Evolutionary conservation across 2,329 filamentous ascomycete species (phyloP).

Genomic region (Harringtonia aguacate): DNA sequence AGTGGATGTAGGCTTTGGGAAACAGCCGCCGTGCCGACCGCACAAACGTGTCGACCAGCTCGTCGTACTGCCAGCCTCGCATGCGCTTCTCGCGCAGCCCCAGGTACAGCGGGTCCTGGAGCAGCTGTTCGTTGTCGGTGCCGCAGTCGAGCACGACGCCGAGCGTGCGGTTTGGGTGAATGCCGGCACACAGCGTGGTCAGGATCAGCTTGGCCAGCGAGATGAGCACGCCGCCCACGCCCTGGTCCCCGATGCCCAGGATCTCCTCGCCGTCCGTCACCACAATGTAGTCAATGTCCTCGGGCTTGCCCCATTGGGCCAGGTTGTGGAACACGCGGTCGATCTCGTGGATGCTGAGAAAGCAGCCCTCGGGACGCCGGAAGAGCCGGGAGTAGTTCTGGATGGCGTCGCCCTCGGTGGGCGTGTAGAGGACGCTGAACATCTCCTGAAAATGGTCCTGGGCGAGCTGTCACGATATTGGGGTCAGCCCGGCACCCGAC

Average conservation of each 20-base stretch:
- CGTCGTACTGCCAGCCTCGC: conserved; percentile 62
- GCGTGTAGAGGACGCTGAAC: conserved; percentile 85
- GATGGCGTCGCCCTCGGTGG: conserved; percentile 82
- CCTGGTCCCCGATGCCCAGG: conserved; percentile 81
- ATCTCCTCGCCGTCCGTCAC: conserved; percentile 70
- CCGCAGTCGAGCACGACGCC: conserved; percentile 80
- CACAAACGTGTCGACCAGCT: conserved; percentile 68
- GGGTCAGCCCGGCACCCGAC: not conserved
- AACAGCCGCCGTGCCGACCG: conserved; percentile 56
- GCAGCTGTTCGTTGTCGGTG: conserved; percentile 66
- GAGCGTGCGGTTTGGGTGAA: conserved; percentile 68
- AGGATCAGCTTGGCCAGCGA: conserved; percentile 74
- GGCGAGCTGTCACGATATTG: conserved; percentile 41
- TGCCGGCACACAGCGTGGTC: conserved; percentile 76
- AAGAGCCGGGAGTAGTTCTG: conserved; percentile 74
- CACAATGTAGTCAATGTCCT: conserved; percentile 82
- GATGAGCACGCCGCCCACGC: conserved; percentile 74
- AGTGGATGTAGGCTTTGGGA: conserved; percentile 76
- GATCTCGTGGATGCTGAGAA: conserved; percentile 61
- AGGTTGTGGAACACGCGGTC: conserved; percentile 57
- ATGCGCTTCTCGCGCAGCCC: conserved; percentile 58
- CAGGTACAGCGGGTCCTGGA: conserved; percentile 70
- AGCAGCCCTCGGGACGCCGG: conserved; percentile 68
- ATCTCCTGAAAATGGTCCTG: conserved; percentile 75
- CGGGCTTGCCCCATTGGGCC: conserved; percentile 54